Percentiles rank a stretch among this genome's conserved stretches.
Evolutionary conservation across 495 filamentous ascomycete genomes (phyloP).

Genomic region (Neurospora intermedia): DNA sequence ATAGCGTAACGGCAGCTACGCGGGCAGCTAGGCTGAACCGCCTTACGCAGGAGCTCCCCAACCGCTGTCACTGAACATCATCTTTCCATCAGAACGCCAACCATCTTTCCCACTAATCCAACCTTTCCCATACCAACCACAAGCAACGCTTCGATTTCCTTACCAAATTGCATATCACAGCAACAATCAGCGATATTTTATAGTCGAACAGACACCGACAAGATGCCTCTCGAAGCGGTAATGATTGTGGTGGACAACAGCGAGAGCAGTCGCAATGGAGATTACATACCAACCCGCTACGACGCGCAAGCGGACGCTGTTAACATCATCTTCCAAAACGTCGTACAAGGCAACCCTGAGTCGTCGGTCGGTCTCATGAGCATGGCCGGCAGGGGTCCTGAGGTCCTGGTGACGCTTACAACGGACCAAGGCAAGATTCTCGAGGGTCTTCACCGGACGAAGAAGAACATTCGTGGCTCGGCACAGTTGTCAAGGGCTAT

Average conservation of each 20-base stretch:
- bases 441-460: slow-evolving; percentile 85
- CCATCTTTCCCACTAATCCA: not conserved
- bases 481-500: slow-evolving; percentile 85
- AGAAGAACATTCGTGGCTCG: slow-evolving; percentile 87
- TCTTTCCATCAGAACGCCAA: slow-evolving; percentile 1
- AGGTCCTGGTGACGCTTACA: slow-evolving; percentile 91
- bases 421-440: slow-evolving; percentile 91
- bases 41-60: slow-evolving; percentile 18
- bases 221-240: slow-evolving; percentile 55
- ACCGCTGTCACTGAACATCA: not conserved
- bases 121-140: not conserved
- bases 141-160: not conserved
- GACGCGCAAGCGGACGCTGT: slow-evolving; percentile 93
- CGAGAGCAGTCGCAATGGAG: slow-evolving; percentile 94
- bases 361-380: slow-evolving; percentile 96
- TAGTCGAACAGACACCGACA: slow-evolving; percentile 12
- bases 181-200: not conserved
- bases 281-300: slow-evolving; percentile 89
- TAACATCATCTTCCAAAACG: slow-evolving; percentile 85
- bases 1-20: not conserved
- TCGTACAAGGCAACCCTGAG: slow-evolving; percentile 90
- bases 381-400: slow-evolving; percentile 94
- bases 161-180: not conserved
- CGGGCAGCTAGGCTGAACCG: slow-evolving; percentile 11
- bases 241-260: slow-evolving; percentile 86